Conservation (phyloP, 2,329 filamentous ascomycete genomes). For the Bertia moriformis region DNA sequence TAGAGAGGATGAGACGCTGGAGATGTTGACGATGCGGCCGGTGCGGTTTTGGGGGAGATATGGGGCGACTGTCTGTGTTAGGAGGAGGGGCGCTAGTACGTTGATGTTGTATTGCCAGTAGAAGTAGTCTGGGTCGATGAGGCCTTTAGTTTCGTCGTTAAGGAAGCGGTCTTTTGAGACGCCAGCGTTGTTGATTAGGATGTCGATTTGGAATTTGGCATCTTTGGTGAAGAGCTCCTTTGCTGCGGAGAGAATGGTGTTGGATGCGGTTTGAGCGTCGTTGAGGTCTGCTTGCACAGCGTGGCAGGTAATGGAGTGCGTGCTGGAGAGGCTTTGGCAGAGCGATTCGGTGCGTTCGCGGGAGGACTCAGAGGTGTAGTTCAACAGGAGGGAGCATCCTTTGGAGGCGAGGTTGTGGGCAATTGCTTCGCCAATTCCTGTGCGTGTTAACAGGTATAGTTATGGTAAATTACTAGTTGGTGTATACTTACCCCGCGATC, state of each 20-base stretch:
- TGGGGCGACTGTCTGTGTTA: conserved; percentile 35
- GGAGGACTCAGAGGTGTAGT: conserved; percentile 43
- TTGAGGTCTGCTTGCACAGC: conserved; percentile 49
- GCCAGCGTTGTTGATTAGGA: conserved; percentile 43
- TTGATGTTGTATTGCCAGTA: conserved; percentile 40
- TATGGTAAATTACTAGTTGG: conserved; percentile 2
- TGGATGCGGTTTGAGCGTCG: conserved; percentile 34
- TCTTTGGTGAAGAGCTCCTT: conserved; percentile 28
- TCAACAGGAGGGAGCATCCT: conserved; percentile 42
- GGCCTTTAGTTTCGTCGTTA: conserved; percentile 16
- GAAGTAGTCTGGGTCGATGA: conserved; percentile 32
- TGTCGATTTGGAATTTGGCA: conserved; percentile 35
- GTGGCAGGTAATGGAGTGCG: conserved; percentile 32
- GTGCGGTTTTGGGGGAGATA: conserved; percentile 40
- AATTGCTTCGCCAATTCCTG: conserved; percentile 46
- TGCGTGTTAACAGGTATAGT: conserved; percentile 1
- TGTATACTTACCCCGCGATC: conserved; percentile 25
- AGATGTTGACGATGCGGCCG: conserved; percentile 42
- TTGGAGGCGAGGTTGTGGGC: conserved; percentile 42
- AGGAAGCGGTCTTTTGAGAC: conserved; percentile 29
- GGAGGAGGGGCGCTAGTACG: conserved; percentile 38
- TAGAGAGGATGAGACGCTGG: conserved; percentile 33
- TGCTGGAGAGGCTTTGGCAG: conserved; percentile 25
- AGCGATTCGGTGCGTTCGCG: conserved; percentile 28
- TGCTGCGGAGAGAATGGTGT: conserved; percentile 36